Evolutionary conservation across 2,329 filamentous ascomycete genomes (phyloP), one percentile per base, ranked within the genome.

Genomic region (Pseudofabraea citricarpa): DNA sequence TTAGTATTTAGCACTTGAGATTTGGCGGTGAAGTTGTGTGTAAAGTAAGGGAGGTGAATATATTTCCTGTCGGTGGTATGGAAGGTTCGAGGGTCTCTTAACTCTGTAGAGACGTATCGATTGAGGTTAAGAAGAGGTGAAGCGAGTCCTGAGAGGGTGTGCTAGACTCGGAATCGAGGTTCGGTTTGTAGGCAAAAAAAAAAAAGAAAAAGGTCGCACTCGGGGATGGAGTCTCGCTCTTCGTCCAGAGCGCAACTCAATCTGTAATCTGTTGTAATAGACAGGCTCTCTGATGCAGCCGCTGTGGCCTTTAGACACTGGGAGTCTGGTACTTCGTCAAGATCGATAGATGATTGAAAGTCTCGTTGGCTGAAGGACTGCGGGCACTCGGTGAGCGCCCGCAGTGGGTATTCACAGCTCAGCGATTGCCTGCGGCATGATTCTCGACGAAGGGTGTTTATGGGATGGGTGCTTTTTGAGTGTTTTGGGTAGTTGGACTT

Each of bases 331-430:
- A 80, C 83, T 83, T 77, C 75, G 81, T 85, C 81, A 76, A 81
- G 68, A 64, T 74, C 73, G 72, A 71, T 77, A 73, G 70, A 66
- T 69, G 70, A 74, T 79, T 77, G 73, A 75, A 74, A 72, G 72
- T 76, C 75, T 89, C 84, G 73, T 82, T 83, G 85, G 83, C 86
- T 89, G 85, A 81, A 81, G 84, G 85, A 88, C 87, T 90, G 79
- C 82, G 78, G 77, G 78, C 78, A 75, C 61, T 70, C 68, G 57
- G 63, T 63, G 63, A 68, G 68, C 70, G 74, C 79, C 81, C 83
- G 83, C 81, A 90, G 85, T 83, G 82, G 81, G 78, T 71, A 79
- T 88, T 90, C 90, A 94, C 85, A 91, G 87, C 85, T 85, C 84
- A 87, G 81, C 83, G 83, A 85, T 73, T 75, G 83, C 81, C 82